These are phyloP conservation scores for Annulohypoxylon moriforme DNA, from an alignment of 495 filamentous ascomycete genomes.

Conservation along the genomic window DNA sequence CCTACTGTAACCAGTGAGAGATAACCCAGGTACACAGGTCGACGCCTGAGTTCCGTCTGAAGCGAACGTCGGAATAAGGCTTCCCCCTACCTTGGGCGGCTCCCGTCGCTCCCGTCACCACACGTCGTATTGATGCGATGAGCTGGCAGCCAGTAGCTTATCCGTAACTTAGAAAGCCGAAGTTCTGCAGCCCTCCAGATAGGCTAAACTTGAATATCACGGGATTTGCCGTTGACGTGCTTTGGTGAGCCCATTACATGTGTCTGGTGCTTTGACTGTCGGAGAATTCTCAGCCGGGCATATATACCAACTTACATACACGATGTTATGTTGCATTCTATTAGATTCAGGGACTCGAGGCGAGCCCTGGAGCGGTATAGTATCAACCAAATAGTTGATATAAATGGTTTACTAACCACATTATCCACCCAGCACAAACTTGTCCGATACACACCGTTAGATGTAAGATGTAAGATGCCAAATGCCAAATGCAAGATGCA, in stretches of 20 bases:
- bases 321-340: conserved; percentile 12
- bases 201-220: conserved; percentile 39
- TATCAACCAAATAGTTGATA: conserved; percentile 1
- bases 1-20: conserved; percentile 14
- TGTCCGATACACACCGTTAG: background rate
- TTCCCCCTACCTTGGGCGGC: conserved; percentile 1
- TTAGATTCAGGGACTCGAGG: background rate
- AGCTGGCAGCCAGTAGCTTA: conserved; percentile 39
- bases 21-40: background rate
- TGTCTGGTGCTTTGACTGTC: conserved; percentile 7
- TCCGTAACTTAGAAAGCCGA: conserved; percentile 34
- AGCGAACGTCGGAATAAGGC: conserved; percentile 39
- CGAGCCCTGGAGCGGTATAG: background rate
- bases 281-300: conserved; percentile 15
- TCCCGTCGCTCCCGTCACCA: conserved; percentile 31
- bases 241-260: background rate
- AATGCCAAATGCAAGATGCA: background rate
- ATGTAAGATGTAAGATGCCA: background rate
- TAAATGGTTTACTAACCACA: background rate
- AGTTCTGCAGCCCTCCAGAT: conserved; percentile 28
- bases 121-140: conserved; percentile 28
- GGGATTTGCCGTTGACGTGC: conserved; percentile 32
- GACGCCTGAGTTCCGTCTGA: conserved; percentile 1
- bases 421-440: background rate
- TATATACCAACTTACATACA: background rate